Percentiles rank a stretch among this genome's conserved stretches.
Conservation (phyloP, 352 stramenopile genomes). For the Globisporangium solare region DNA sequence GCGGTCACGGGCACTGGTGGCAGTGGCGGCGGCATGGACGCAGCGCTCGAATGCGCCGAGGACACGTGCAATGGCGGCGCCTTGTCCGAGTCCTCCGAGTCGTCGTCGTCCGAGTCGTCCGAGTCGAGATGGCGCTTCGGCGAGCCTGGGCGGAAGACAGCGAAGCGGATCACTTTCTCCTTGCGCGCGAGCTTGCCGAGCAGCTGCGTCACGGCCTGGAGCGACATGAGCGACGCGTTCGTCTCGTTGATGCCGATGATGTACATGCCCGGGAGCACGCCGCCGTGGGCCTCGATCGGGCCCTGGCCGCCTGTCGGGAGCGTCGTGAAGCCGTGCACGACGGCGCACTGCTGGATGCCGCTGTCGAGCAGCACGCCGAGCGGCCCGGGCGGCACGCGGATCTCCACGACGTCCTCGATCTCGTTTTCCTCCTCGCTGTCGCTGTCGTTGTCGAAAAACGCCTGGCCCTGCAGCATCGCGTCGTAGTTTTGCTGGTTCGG, state of each 20-base stretch:
- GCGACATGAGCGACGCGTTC: conserved; percentile 79
- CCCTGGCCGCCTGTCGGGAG: conserved; percentile 52
- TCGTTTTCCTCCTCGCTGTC: conserved; percentile 77
- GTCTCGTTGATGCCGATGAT: conserved; percentile 87
- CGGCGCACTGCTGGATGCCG: conserved; percentile 70
- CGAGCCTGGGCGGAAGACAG: conserved; percentile 56
- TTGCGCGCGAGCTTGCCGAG: conserved; percentile 71
- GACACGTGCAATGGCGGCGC: conserved; percentile 28
- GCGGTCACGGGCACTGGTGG: conserved; percentile 24
- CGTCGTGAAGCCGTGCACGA: conserved; percentile 79
- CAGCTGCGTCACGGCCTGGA: conserved; percentile 62
- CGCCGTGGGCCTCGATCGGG: conserved; percentile 54
- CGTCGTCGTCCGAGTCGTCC: conserved; percentile 32
- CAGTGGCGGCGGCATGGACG: conserved; percentile 20
- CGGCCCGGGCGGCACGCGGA: conserved; percentile 63
- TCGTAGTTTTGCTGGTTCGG: conserved; percentile 37
- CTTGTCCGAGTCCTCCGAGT: conserved; percentile 45
- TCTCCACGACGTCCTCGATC: conserved; percentile 73
- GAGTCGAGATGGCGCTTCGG: conserved; percentile 37
- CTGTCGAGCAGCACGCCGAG: conserved; percentile 74
- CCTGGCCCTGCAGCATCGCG: conserved; percentile 62
- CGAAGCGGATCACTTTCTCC: conserved; percentile 79
- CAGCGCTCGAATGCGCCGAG: conserved; percentile 7
- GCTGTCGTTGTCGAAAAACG: conserved; percentile 80
- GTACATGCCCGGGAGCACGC: conserved; percentile 76